phyloP scores from a whole-genome alignment of 305 asterid species.

The Nicotiana rustica region DNA sequence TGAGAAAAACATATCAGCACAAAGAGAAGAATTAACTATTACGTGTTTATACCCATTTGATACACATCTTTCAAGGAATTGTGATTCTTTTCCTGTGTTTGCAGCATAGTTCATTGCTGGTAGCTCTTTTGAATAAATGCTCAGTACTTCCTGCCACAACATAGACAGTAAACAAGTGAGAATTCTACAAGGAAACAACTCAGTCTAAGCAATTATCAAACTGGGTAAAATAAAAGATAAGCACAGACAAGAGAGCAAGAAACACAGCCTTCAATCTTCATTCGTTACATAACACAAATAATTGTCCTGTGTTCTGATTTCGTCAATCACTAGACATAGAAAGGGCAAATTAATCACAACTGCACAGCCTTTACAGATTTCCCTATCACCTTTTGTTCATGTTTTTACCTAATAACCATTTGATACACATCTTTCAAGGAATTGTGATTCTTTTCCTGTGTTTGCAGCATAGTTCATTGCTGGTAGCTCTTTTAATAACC shows the following conservation, averaged over 20 bases:
- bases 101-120: conserved; percentile 94
- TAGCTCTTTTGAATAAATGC: conserved; percentile 74
- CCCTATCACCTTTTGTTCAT: background rate
- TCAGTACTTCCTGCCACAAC: conserved; percentile 67
- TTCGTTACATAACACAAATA: background rate
- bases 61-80: conserved; percentile 82
- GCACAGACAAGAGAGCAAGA: conserved; percentile 8
- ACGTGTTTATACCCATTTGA: conserved; percentile 69
- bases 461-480: conserved; percentile 92
- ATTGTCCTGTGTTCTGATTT: background rate
- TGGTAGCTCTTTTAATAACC: conserved; percentile 65
- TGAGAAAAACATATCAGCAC: conserved; percentile 4
- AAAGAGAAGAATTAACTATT: background rate
- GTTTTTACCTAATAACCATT: conserved; percentile 20
- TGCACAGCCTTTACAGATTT: background rate
- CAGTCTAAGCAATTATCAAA: conserved; percentile 4
- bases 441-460: conserved; percentile 84
- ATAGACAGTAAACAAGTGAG: conserved; percentile 1
- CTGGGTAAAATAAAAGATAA: background rate
- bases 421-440: conserved; percentile 84
- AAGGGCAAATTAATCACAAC: background rate
- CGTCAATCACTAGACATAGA: background rate
- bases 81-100: conserved; percentile 87
- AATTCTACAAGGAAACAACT: background rate
- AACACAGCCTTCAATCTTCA: background rate